Evolutionary conservation across 2,329 filamentous ascomycete genomes (phyloP).

Genomic region (Moelleriella libera): DNA sequence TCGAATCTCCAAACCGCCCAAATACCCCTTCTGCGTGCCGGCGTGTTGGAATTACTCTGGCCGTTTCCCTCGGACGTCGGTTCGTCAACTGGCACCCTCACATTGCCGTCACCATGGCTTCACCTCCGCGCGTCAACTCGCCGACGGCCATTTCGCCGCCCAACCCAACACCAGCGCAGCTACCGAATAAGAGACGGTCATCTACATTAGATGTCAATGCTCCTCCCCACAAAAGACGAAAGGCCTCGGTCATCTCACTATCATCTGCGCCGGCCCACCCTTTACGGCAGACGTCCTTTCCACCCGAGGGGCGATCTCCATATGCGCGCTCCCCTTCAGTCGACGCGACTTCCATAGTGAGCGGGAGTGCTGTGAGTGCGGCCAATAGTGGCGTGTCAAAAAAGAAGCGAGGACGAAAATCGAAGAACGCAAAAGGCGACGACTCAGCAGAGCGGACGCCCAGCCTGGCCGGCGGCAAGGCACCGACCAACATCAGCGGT

Average conservation of each 20-base stretch:
- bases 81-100: no score
- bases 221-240: conserved; percentile 50
- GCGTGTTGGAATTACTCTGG: no score
- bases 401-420: conserved; percentile 49
- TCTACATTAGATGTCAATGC: conserved; percentile 39
- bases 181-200: conserved; percentile 44
- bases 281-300: conserved; percentile 70
- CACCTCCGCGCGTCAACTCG: conserved; percentile 36
- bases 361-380: conserved; percentile 42
- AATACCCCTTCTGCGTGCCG: no score
- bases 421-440: conserved; percentile 38
- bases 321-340: conserved; percentile 51
- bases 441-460: conserved; percentile 26
- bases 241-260: conserved; percentile 49
- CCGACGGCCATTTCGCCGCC: conserved; percentile 41
- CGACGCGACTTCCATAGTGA: conserved; percentile 44
- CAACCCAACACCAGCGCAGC: conserved; percentile 34
- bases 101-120: conserved; percentile 29
- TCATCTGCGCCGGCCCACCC: conserved; percentile 46
- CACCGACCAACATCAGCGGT: conserved; percentile 29
- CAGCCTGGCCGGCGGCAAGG: conserved; percentile 25
- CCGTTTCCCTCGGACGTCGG: no score
- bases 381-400: conserved; percentile 25
- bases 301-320: conserved; percentile 44
- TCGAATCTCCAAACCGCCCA: no score